Conservation (phyloP, 2,329 filamentous ascomycete species). For the Hypoxylon sp. region DNA sequence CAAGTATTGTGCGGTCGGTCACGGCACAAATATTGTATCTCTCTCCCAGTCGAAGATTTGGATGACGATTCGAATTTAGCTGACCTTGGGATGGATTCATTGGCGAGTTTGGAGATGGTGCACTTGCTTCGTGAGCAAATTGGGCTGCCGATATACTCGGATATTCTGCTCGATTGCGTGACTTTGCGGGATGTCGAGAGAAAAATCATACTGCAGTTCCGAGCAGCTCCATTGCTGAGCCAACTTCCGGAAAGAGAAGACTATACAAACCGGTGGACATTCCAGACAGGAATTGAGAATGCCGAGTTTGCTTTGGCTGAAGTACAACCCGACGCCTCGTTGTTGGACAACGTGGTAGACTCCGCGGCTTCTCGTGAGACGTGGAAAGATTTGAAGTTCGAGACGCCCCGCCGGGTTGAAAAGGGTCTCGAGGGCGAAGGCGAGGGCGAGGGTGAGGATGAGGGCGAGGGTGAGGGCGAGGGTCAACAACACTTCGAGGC, state of each 20-base stretch:
- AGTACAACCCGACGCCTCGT: background rate
- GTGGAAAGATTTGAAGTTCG: slow-evolving; percentile 1
- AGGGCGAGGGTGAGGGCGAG: too few relatives aligned
- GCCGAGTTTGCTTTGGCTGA: slow-evolving; percentile 1
- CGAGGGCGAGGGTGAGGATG: too few relatives aligned
- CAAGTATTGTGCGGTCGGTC: background rate
- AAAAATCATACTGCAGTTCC: slow-evolving; percentile 1
- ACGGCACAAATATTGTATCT: background rate
- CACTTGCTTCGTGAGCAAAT: background rate
- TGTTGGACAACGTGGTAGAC: background rate
- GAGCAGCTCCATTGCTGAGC: background rate
- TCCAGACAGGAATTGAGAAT: slow-evolving; percentile 1
- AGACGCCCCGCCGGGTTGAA: background rate
- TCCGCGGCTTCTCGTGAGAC: background rate
- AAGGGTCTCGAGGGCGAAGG: background rate
- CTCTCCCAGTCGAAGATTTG: background rate
- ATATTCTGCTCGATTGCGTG: slow-evolving; percentile 10
- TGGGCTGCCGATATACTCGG: slow-evolving; percentile 5
- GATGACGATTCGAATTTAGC: background rate
- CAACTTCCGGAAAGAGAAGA: background rate
- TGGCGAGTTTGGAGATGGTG: slow-evolving; percentile 5
- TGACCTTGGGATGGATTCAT: slow-evolving; percentile 10
- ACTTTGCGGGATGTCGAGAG: slow-evolving; percentile 5
- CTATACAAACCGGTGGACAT: background rate
- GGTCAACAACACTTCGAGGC: background rate